These are phyloP conservation scores for Lophium mytilinum DNA, from an alignment of 495 filamentous ascomycete genomes.

Conservation along the genomic window DNA sequence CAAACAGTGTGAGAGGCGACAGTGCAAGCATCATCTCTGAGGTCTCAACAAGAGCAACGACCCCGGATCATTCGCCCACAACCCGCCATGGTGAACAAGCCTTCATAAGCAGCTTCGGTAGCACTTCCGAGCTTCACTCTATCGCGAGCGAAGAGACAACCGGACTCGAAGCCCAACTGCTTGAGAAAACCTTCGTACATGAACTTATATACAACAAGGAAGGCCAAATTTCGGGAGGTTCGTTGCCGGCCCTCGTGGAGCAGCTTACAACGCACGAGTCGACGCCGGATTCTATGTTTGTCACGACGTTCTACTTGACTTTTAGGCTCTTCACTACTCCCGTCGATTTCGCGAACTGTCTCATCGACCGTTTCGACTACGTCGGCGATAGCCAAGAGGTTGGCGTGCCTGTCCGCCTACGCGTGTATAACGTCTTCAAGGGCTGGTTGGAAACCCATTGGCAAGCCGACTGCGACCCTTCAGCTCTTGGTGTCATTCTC, in stretches of 20 bases:
- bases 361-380: conserved; percentile 88
- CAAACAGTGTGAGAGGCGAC: conserved; percentile 66
- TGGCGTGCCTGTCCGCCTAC: conserved; percentile 70
- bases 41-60: conserved; percentile 82
- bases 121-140: conserved; percentile 31
- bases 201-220: conserved; percentile 92
- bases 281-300: conserved; percentile 86
- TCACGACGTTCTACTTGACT: conserved; percentile 92
- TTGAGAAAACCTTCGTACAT: conserved; percentile 80
- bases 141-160: conserved; percentile 58
- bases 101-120: conserved; percentile 33
- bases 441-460: conserved; percentile 96
- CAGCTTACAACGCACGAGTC: conserved; percentile 87
- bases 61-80: conserved; percentile 58
- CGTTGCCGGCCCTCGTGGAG: conserved; percentile 84
- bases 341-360: conserved; percentile 63
- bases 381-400: conserved; percentile 67
- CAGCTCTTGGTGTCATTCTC: conserved; percentile 65
- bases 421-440: conserved; percentile 96
- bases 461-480: conserved; percentile 69
- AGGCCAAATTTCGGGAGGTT: conserved; percentile 88
- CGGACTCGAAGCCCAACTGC: conserved; percentile 68
- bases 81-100: conserved; percentile 20
- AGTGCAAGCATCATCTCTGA: conserved; percentile 73
- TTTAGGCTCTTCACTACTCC: conserved; percentile 93